These are phyloP conservation scores for Selaginella tamariscina DNA, from an alignment of 75 land plant species.

Conservation along the genomic window DNA sequence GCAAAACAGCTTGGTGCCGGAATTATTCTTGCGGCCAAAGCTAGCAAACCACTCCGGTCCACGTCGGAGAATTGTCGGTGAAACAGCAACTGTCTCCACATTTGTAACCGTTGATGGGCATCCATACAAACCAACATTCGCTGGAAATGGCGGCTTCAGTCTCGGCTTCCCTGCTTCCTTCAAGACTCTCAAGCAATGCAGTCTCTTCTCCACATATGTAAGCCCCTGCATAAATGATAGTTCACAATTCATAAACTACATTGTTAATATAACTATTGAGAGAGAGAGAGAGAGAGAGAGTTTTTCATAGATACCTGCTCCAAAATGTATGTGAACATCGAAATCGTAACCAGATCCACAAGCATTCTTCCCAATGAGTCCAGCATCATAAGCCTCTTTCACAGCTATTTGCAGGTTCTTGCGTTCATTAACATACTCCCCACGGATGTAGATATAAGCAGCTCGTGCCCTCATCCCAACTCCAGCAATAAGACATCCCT, in stretches of 20 bases:
- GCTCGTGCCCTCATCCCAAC: slow-evolving; percentile 88
- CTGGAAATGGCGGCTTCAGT: slow-evolving; percentile 93
- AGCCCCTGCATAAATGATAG: no score
- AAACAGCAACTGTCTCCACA: slow-evolving; percentile 91
- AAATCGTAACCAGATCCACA: slow-evolving; percentile 92
- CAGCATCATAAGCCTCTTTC: slow-evolving; percentile 79
- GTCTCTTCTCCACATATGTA: slow-evolving; percentile 98
- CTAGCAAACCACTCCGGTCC: slow-evolving; percentile 97
- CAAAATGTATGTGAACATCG: slow-evolving; percentile 82
- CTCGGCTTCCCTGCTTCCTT: slow-evolving; percentile 96
- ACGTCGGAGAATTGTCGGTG: slow-evolving; percentile 82
- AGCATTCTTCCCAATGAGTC: slow-evolving; percentile 79
- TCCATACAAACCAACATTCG: slow-evolving; percentile 86
- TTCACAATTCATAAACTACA: no score
- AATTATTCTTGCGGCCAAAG: slow-evolving; percentile 89
- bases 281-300: no score
- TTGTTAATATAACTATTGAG: no score
- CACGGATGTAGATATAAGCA: slow-evolving; percentile 88
- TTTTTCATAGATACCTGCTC: no score
- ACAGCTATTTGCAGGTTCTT: slow-evolving; percentile 51
- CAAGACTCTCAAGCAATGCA: slow-evolving; percentile 78
- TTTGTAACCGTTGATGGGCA: slow-evolving; percentile 96
- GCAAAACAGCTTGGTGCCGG: slow-evolving; percentile 90
- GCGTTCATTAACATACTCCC: slow-evolving; percentile 90
- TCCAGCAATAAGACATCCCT: slow-evolving; percentile 94